A percentile compares a stretch with the other conserved stretches of the same genome.
Evolutionary conservation across 2,329 filamentous ascomycete species (phyloP).

Genomic region (Talaromyces sp.): DNA sequence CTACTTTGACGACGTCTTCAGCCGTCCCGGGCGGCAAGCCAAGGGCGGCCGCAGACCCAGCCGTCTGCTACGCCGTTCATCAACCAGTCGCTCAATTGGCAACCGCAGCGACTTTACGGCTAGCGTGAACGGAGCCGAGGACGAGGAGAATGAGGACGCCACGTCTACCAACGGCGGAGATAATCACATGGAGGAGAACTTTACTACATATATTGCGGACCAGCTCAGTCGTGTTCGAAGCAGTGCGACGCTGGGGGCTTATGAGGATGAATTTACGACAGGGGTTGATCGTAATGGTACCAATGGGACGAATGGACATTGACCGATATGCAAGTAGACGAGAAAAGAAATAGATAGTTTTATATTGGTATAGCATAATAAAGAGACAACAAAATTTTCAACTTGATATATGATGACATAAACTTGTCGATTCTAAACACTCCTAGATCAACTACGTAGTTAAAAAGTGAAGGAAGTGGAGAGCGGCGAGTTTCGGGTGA

Average conservation of each 20-base stretch:
- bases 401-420: neutral
- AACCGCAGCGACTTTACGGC: conserved; percentile 73
- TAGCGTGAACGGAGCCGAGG: conserved; percentile 35
- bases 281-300: conserved; percentile 47
- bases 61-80: conserved; percentile 66
- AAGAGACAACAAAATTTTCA: neutral
- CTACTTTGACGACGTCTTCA: conserved; percentile 91
- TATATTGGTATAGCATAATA: too few relatives aligned
- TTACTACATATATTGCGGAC: conserved; percentile 77
- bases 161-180: conserved; percentile 9
- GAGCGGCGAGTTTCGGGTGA: conserved; percentile 17
- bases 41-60: conserved; percentile 29
- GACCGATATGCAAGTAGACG: neutral
- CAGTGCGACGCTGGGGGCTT: conserved; percentile 49
- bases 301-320: neutral
- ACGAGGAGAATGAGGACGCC: conserved; percentile 36
- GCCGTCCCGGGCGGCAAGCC: conserved; percentile 47
- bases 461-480: neutral
- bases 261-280: conserved; percentile 62
- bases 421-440: too few relatives aligned
- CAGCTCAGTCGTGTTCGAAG: conserved; percentile 72
- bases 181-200: conserved; percentile 63
- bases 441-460: too few relatives aligned
- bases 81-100: conserved; percentile 78
- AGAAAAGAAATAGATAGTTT: neutral